Percentiles rank a stretch among this genome's conserved stretches.
Evolutionary conservation across 768 basidiomycete species (phyloP).

Genomic region (Dioszegia aurantiaca): DNA sequence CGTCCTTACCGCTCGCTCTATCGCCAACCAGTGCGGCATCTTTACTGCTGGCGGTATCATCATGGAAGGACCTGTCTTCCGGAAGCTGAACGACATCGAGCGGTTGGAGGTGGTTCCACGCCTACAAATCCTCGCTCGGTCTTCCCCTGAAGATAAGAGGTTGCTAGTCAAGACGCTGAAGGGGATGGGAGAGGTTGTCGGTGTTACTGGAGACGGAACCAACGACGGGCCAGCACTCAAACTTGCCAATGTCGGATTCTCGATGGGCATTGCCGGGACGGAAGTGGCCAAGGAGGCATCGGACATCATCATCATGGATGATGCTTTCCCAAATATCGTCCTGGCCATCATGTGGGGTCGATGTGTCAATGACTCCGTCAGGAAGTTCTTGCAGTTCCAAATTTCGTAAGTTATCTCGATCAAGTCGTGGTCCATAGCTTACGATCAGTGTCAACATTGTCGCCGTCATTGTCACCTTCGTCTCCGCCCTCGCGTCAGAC

Average conservation of each 20-base stretch:
- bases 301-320: constrained; percentile 89
- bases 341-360: constrained; percentile 99
- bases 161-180: constrained; percentile 84
- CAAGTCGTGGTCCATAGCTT: neutral
- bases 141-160: constrained; percentile 96
- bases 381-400: constrained; percentile 94
- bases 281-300: constrained; percentile 99
- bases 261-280: constrained; percentile 65
- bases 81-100: constrained; percentile 67
- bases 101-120: constrained; percentile 81
- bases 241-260: constrained; percentile 93
- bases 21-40: constrained; percentile 93
- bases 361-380: constrained; percentile 94
- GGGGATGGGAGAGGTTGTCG: constrained; percentile 74
- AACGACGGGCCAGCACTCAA: constrained; percentile 97
- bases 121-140: constrained; percentile 92
- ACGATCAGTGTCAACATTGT: constrained; percentile 74
- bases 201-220: constrained; percentile 96
- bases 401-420: constrained; percentile 27
- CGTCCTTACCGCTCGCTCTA: constrained; percentile 74
- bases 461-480: constrained; percentile 88
- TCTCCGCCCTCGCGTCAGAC: constrained; percentile 76
- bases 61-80: constrained; percentile 96
- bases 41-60: constrained; percentile 89
- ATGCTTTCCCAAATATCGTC: constrained; percentile 80